phyloP scores from a whole-genome alignment of 2,329 filamentous ascomycete species.

The Teratosphaeria zuluensis region DNA sequence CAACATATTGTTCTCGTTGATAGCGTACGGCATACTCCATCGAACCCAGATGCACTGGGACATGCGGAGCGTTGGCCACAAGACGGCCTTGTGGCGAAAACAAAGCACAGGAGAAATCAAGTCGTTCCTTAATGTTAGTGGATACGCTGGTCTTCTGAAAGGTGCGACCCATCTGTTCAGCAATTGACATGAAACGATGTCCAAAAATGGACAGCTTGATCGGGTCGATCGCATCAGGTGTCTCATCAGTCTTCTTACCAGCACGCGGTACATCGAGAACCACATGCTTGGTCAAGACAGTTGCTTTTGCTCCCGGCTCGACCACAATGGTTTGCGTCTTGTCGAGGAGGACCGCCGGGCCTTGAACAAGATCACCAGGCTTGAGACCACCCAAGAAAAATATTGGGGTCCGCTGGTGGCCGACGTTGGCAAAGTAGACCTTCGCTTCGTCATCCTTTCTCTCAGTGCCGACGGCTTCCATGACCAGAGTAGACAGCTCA shows the following conservation, averaged over 20 bases:
- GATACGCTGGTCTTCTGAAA: conserved; percentile 47
- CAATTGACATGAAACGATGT: conserved; percentile 50
- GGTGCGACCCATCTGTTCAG: conserved; percentile 50
- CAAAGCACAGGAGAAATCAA: conserved; percentile 37
- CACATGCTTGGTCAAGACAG: conserved; percentile 29
- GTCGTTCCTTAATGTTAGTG: conserved; percentile 37
- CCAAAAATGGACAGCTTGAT: conserved; percentile 47
- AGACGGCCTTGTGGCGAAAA: conserved; percentile 35
- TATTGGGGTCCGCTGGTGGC: conserved; percentile 14
- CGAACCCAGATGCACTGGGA: conserved; percentile 34
- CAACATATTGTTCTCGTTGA: conserved; percentile 28
- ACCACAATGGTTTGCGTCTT: conserved; percentile 40
- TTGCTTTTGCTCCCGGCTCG: conserved; percentile 28
- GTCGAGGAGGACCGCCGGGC: conserved; percentile 28
- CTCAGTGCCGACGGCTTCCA: conserved; percentile 1
- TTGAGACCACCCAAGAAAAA: conserved; percentile 16
- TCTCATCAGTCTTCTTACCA: conserved; percentile 11
- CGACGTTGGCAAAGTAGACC: conserved; percentile 15
- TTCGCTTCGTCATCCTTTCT: background rate
- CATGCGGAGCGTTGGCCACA: conserved; percentile 34
- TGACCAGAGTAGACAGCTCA: conserved; percentile 3
- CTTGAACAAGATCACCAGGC: conserved; percentile 14
- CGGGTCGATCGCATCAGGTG: conserved; percentile 32
- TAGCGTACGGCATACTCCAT: conserved; percentile 35
- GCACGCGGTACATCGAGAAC: conserved; percentile 26